Percentiles rank a stretch among this genome's conserved stretches.
These are phyloP conservation scores for Sporothrix pseudoabietina DNA, from an alignment of 2,329 filamentous ascomycete species.

Conservation along the genomic window DNA sequence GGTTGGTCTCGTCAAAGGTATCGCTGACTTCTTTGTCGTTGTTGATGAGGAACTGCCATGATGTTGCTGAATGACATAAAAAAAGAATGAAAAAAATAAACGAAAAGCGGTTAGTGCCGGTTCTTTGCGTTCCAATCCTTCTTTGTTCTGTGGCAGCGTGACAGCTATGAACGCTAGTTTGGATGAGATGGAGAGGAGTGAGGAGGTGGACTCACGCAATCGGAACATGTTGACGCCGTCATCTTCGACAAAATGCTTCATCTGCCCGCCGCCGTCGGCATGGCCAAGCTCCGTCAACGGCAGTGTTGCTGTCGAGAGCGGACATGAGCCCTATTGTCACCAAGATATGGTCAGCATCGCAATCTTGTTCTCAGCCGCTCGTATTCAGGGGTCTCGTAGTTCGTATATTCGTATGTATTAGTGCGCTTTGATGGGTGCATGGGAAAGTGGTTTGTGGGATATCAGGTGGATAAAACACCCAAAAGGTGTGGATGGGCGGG, in stretches of 20 bases:
- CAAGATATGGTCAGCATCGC: neutral
- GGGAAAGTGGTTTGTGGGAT: neutral
- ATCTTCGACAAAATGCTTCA: slow-evolving; percentile 58
- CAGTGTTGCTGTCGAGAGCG: slow-evolving; percentile 39
- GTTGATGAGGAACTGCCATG: slow-evolving; percentile 56
- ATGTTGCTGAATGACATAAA: slow-evolving; percentile 39
- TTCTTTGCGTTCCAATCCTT: neutral
- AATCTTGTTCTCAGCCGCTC: neutral
- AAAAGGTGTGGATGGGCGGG: neutral
- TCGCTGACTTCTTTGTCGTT: slow-evolving; percentile 49
- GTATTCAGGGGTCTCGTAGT: slow-evolving; percentile 23
- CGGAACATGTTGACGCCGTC: slow-evolving; percentile 60
- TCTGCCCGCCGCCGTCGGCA: slow-evolving; percentile 49
- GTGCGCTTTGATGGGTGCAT: slow-evolving; percentile 7
- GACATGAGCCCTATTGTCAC: slow-evolving; percentile 42
- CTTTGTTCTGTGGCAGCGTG: neutral
- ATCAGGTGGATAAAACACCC: neutral
- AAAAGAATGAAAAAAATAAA: neutral
- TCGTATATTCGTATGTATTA: slow-evolving; percentile 17
- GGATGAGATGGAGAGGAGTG: neutral
- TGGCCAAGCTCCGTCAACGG: slow-evolving; percentile 41
- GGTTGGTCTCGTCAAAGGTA: slow-evolving; percentile 47
- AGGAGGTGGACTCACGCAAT: slow-evolving; percentile 42
- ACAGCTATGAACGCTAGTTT: neutral
- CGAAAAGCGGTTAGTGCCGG: neutral